These are phyloP conservation scores for Globisporangium lucens DNA, from an alignment of 352 stramenopile genomes.

Conservation along the genomic window DNA sequence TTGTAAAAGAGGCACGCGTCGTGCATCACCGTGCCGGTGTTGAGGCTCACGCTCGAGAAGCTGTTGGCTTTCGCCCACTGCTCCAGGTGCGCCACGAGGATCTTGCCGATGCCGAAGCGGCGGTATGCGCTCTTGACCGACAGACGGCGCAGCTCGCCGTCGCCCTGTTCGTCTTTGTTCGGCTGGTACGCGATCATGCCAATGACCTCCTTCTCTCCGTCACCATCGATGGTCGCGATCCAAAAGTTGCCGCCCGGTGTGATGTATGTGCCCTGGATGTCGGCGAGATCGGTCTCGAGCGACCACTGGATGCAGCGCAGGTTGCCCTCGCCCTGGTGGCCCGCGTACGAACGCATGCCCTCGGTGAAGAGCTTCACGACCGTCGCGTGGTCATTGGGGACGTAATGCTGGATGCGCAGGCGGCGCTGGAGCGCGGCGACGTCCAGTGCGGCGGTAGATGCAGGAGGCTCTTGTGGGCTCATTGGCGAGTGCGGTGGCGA, in stretches of 20 bases:
- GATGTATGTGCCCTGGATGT: constrained; percentile 36
- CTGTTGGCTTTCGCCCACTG: constrained; percentile 14
- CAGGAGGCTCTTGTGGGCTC: not conserved
- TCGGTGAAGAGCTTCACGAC: constrained; percentile 16
- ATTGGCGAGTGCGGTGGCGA: not conserved
- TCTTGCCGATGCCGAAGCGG: constrained; percentile 23
- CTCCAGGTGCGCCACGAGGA: constrained; percentile 22
- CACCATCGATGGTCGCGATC: constrained; percentile 19
- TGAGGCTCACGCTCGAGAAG: constrained; percentile 16
- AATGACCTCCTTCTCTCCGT: constrained; percentile 10
- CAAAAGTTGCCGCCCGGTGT: constrained; percentile 37
- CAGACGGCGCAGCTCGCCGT: constrained; percentile 29
- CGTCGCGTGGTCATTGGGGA: constrained; percentile 18
- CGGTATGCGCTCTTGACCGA: constrained; percentile 22
- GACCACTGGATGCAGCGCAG: constrained; percentile 21
- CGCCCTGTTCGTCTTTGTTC: constrained; percentile 15
- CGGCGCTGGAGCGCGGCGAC: not conserved
- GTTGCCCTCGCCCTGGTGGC: constrained; percentile 18
- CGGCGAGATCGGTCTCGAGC: constrained; percentile 26
- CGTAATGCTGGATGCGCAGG: constrained; percentile 25
- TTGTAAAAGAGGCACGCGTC: constrained; percentile 12
- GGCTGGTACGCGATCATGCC: constrained; percentile 19
- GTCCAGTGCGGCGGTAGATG: not conserved
- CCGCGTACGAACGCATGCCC: constrained; percentile 11
- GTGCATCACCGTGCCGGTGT: constrained; percentile 20